These are phyloP conservation scores for Austroboletus niveus DNA, from an alignment of 1,284 basidiomycete genomes.

Conservation along the genomic window DNA sequence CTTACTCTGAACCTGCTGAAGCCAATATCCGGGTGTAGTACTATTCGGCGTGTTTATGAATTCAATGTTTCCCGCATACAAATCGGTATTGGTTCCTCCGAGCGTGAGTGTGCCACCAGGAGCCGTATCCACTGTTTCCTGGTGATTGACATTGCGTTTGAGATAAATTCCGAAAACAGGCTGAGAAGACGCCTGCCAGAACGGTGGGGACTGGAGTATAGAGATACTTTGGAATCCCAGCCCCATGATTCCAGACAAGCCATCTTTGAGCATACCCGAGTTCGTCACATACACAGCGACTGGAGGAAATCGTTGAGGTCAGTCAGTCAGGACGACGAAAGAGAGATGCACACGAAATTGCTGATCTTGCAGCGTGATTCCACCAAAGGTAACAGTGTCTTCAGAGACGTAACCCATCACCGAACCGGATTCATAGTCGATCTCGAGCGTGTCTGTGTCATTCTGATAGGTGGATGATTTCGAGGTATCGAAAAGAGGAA, in stretches of 20 bases:
- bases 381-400: slow-evolving; percentile 51
- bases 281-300: slow-evolving; percentile 37
- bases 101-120: slow-evolving; percentile 69
- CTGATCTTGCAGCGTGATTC: slow-evolving; percentile 37
- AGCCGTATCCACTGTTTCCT: slow-evolving; percentile 35
- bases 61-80: slow-evolving; percentile 63
- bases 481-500: slow-evolving; percentile 43
- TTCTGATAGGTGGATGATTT: slow-evolving; percentile 40
- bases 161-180: slow-evolving; percentile 62
- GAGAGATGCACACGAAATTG: slow-evolving; percentile 19
- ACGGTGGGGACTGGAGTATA: slow-evolving; percentile 52
- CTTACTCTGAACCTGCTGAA: slow-evolving; percentile 48
- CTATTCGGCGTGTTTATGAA: slow-evolving; percentile 43
- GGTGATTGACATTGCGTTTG: slow-evolving; percentile 40
- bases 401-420: slow-evolving; percentile 40
- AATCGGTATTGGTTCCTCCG: slow-evolving; percentile 65
- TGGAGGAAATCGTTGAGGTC: slow-evolving; percentile 3
- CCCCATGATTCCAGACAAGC: slow-evolving; percentile 64
- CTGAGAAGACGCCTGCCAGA: slow-evolving; percentile 61
- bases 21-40: slow-evolving; percentile 38
- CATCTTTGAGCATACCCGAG: slow-evolving; percentile 39
- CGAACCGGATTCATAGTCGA: slow-evolving; percentile 50
- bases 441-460: slow-evolving; percentile 15
- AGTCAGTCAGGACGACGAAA: too few species aligned
- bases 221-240: slow-evolving; percentile 62